Evolutionary conservation across 2,329 filamentous ascomycete species (phyloP).

Genomic region (Hypoxylon rubiginosum): DNA sequence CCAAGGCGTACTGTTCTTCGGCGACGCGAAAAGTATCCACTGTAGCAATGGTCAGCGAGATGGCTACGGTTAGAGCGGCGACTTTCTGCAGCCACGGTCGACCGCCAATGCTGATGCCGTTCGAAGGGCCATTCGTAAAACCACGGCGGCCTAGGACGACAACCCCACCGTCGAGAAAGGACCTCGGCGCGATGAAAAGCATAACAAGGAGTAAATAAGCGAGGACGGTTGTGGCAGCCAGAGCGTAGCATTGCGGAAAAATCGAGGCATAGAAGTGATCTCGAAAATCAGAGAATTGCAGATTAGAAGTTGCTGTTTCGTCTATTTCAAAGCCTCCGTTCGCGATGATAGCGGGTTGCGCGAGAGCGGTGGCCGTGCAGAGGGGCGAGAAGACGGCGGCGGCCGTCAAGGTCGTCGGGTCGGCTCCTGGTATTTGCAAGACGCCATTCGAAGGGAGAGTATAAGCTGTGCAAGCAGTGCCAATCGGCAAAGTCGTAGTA

Average conservation of each 20-base stretch:
- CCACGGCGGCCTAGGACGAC: slow-evolving; percentile 85
- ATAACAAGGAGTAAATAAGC: slow-evolving; percentile 94
- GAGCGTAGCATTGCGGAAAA: slow-evolving; percentile 92
- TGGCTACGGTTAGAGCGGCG: slow-evolving; percentile 77
- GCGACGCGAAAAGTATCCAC: slow-evolving; percentile 91
- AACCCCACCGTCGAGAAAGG: slow-evolving; percentile 87
- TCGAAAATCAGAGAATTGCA: slow-evolving; percentile 73
- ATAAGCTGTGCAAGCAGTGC: slow-evolving; percentile 56
- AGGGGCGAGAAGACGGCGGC: slow-evolving; percentile 71
- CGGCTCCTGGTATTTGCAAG: slow-evolving; percentile 64
- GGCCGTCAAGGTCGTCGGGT: slow-evolving; percentile 70
- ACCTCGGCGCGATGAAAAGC: slow-evolving; percentile 93
- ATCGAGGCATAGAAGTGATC: slow-evolving; percentile 96
- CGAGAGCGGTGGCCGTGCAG: slow-evolving; percentile 60
- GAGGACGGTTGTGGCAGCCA: slow-evolving; percentile 90
- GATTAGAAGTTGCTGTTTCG: slow-evolving; percentile 52
- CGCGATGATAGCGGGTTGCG: slow-evolving; percentile 58
- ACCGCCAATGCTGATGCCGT: slow-evolving; percentile 87
- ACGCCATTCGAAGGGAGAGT: slow-evolving; percentile 61
- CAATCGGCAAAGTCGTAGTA: slow-evolving; percentile 41
- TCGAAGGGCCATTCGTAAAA: slow-evolving; percentile 85
- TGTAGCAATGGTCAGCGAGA: slow-evolving; percentile 94
- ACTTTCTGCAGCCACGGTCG: slow-evolving; percentile 94
- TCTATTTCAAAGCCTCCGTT: slow-evolving; percentile 58
- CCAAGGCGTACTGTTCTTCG: slow-evolving; percentile 81